Evolutionary conservation across 768 basidiomycete genomes (phyloP), one percentile per base, ranked within the genome.

Genomic region (Calocybe cyanea): DNA sequence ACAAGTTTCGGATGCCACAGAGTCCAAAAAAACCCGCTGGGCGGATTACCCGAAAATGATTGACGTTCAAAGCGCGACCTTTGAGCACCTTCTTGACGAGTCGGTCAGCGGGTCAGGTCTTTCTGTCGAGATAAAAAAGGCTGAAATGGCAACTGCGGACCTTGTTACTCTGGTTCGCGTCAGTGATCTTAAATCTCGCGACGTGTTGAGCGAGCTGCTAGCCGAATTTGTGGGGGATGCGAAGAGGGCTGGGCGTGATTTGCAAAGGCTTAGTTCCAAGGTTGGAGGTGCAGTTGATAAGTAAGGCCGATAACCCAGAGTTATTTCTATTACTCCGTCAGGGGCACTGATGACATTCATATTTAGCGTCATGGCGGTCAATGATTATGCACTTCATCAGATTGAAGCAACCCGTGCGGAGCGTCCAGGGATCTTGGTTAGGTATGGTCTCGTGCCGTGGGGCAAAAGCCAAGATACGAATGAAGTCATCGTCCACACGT

Each of bases 71-170:
- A 75, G 73, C 47, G 67, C 75, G 34, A 75, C 76, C 1, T 80
- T 89, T 45, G 83, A 80, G 43, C 70, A 85, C 51, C 63, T 89
- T 14, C 59, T 84, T 19, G 78, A 77, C 38, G 77, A 80, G 37
- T 70, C 81, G 0, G 69, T 74, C 0, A 80, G 82, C 2, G 76
- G 78, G 0, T 77, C 82, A 0, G 71, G 70, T 4, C 59, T 91
- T 30, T 78, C 84, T 4, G 57, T 86, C 35, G 78, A 86, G 45
- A 76, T 91, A 51, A 80, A 87, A 63, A 83, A 81, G 60, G 81
- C 85, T 11, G 83, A 89, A 54, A 81, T 89, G 76, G 88, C 86
- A 11, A 85, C 83, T 1, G 67, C 63, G 18, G 87, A 91, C 57
- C 69, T 91, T 41, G 66, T 77, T 11, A 72, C 77, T 4, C 68